Evolutionary conservation across 331 rosid genomes (phyloP).

Genomic region (Rhamnella rubrinervis): DNA sequence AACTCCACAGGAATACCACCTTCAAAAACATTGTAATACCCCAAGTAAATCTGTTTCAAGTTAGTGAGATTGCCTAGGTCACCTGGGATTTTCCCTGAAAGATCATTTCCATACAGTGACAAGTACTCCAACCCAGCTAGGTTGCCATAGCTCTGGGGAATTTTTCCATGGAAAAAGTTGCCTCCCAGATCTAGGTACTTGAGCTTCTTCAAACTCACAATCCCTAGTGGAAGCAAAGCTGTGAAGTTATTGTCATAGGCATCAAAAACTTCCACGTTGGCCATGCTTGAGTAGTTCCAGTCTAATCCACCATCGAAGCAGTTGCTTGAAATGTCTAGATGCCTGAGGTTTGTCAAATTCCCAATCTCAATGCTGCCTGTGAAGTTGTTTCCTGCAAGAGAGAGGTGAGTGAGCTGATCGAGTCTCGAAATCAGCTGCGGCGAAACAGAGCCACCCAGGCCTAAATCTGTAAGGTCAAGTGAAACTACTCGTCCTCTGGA

Average conservation of each 20-base stretch:
- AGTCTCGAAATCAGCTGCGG: constrained; percentile 53
- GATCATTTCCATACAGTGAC: constrained; percentile 72
- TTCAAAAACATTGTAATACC: constrained; percentile 65
- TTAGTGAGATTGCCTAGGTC: constrained; percentile 69
- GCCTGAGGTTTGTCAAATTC: constrained; percentile 49
- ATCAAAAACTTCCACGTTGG: constrained; percentile 60
- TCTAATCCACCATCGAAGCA: constrained; percentile 56
- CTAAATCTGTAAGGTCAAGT: constrained; percentile 60
- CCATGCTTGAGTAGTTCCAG: constrained; percentile 57
- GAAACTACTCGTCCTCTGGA: constrained; percentile 48
- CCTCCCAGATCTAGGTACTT: constrained; percentile 72
- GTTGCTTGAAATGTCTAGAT: constrained; percentile 77
- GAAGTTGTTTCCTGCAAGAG: constrained; percentile 76
- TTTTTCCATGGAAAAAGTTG: constrained; percentile 59
- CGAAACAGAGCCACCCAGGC: constrained; percentile 60
- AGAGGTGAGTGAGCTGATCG: constrained; percentile 52
- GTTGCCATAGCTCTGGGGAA: constrained; percentile 59
- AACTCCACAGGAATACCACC: constrained; percentile 80
- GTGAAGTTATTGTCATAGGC: constrained; percentile 79
- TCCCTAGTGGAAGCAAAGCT: constrained; percentile 56
- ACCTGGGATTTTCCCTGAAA: constrained; percentile 60
- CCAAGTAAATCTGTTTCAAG: constrained; percentile 62
- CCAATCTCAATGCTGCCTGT: constrained; percentile 53
- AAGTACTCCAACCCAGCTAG: constrained; percentile 55
- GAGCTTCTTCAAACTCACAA: constrained; percentile 46